Evolutionary conservation across 345 rosid species (phyloP).

Genomic region (Luvunga scandens): DNA sequence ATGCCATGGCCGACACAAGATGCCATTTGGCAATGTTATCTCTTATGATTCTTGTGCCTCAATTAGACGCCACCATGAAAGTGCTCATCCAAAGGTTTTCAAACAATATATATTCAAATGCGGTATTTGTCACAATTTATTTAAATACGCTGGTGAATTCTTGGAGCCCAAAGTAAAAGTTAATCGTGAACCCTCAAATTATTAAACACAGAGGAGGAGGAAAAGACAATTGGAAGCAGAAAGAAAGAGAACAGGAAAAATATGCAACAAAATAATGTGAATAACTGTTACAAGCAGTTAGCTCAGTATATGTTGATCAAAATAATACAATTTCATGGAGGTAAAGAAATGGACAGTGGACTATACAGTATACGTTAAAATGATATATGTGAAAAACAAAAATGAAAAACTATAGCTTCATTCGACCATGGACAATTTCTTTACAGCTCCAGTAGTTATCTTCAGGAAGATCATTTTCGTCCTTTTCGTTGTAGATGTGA

Average conservation of each 20-base stretch:
- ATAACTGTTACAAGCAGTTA: neutral
- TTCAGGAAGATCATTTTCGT: constrained; percentile 75
- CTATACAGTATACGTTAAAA: neutral
- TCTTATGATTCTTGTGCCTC: no score
- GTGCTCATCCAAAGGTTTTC: no score
- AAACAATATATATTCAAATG: no score
- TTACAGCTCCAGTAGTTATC: constrained; percentile 47
- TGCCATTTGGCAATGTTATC: no score
- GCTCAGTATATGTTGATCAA: neutral
- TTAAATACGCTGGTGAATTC: no score
- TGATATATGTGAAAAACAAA: no score
- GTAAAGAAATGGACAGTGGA: neutral
- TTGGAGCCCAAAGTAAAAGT: no score
- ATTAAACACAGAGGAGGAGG: no score
- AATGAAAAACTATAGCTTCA: neutral
- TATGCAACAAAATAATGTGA: neutral
- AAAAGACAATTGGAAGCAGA: neutral
- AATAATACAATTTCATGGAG: neutral
- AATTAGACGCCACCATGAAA: no score
- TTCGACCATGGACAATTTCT: neutral
- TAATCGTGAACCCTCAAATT: no score
- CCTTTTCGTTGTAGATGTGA: constrained; percentile 77
- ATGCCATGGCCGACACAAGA: no score
- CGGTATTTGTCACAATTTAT: no score
- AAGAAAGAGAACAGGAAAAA: neutral